Evolutionary conservation across 768 basidiomycete species (phyloP).

Genomic region (Mrakia frigida): DNA sequence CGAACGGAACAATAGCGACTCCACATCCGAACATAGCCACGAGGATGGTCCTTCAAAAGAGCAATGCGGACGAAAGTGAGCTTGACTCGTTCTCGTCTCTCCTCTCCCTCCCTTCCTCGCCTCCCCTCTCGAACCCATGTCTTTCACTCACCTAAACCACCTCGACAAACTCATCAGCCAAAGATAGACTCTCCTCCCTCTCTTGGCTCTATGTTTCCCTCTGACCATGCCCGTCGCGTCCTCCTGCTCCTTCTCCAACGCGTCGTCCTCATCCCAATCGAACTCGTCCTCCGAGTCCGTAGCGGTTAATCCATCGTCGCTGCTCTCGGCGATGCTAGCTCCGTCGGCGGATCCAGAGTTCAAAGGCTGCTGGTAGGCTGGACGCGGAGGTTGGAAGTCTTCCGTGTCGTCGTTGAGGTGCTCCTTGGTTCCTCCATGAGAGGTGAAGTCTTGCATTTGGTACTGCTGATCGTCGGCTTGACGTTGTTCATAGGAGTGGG

Average conservation of each 20-base stretch:
- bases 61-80: background rate
- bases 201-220: constrained; percentile 22
- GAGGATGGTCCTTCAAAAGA: constrained; percentile 50
- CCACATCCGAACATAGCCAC: constrained; percentile 58
- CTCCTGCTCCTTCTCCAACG: constrained; percentile 51
- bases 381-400: background rate
- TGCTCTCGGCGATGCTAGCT: background rate
- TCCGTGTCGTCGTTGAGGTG: background rate
- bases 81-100: constrained; percentile 52
- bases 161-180: constrained; percentile 24
- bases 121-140: too few relatives aligned
- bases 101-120: background rate
- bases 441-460: background rate
- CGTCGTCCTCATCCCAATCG: constrained; percentile 65
- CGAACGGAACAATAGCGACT: constrained; percentile 62
- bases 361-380: constrained; percentile 7
- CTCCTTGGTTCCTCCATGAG: background rate
- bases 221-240: constrained; percentile 49
- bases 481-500: background rate
- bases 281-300: constrained; percentile 67
- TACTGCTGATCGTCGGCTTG: background rate
- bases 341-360: background rate
- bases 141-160: constrained; percentile 5
- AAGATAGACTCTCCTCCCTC: constrained; percentile 27
- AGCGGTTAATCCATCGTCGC: constrained; percentile 37